Conservation (phyloP, 1,284 basidiomycete genomes). For the Ustilago nuda region DNA sequence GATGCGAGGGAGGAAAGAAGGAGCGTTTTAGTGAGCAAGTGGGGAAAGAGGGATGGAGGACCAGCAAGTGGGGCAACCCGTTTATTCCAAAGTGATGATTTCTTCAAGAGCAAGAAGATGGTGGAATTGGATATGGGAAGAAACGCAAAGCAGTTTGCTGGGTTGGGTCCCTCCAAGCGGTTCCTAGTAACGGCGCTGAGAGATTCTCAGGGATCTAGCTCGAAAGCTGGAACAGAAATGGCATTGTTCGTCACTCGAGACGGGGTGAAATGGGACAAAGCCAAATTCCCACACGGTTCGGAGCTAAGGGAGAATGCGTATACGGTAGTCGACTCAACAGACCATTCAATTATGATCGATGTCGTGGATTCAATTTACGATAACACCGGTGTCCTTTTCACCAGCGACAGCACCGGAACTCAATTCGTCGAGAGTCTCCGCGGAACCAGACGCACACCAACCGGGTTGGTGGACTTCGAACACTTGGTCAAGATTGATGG, state of each 20-base stretch:
- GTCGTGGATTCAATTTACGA: slow-evolving; percentile 73
- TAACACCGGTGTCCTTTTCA: slow-evolving; percentile 88
- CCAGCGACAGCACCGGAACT: slow-evolving; percentile 92
- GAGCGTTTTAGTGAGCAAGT: background rate
- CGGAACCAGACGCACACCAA: slow-evolving; percentile 87
- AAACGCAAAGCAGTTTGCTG: slow-evolving; percentile 62
- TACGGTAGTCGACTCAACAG: slow-evolving; percentile 92
- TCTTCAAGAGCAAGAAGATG: slow-evolving; percentile 54
- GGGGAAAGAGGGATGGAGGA: background rate
- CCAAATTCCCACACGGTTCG: slow-evolving; percentile 83
- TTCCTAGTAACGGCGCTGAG: slow-evolving; percentile 65
- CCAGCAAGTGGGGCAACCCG: slow-evolving; percentile 35
- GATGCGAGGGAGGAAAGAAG: slow-evolving; percentile 25
- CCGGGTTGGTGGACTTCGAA: slow-evolving; percentile 94
- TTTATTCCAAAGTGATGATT: slow-evolving; percentile 64
- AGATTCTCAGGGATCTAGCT: slow-evolving; percentile 45
- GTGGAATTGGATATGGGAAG: slow-evolving; percentile 60
- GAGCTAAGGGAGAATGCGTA: slow-evolving; percentile 88
- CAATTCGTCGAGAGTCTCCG: slow-evolving; percentile 91
- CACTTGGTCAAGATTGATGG: slow-evolving; percentile 91
- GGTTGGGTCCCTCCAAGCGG: slow-evolving; percentile 58
- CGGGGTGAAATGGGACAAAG: slow-evolving; percentile 60
- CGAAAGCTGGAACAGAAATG: slow-evolving; percentile 53
- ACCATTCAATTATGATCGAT: slow-evolving; percentile 92
- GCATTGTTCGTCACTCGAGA: slow-evolving; percentile 63